Evolutionary conservation across 768 basidiomycete genomes (phyloP), one percentile per base, ranked within the genome.

Genomic region (Cyclocybe aegerita): DNA sequence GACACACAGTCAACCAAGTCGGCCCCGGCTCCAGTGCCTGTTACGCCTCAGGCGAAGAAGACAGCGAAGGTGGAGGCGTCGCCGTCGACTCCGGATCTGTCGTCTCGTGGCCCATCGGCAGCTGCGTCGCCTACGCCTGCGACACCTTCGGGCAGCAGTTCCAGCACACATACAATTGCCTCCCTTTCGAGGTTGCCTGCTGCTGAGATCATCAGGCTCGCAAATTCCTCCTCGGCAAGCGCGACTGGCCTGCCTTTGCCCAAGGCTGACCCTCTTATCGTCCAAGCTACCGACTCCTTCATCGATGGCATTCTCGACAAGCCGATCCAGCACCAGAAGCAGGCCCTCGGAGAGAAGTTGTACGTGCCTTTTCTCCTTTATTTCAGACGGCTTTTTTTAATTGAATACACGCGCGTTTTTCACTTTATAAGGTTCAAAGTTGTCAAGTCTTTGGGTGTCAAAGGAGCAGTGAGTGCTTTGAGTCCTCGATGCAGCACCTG

Each of bases 401-500:
- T 34, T 45, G 4, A 46, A 5, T 15, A 16, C 10, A 12, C 30
- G 41, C 23, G 37, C 17, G 33, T 46, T 15, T 16, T 31, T 50
- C 39, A 40, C 38, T 33, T 36, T 35, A 11, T 38, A 46, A 78
- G 76, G 44, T 74, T 76, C 70, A 79, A 77, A 65, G 73, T 74
- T 67, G 59, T 91, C 72, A 93, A 92, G 66, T 81, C 85, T 7
- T 85, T 88, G 60, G 90, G 92, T 17, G 78, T 97, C 61, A 93
- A 90, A 63, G 78, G 79, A 39, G 87, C 90, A 50, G 88, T 89
- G 61, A 57, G 83, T 78, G 11, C 35, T 54, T 41, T 30, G 52
- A 17, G 11, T 5, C 30, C 9, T 35, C 49, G 41, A 33, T 31
- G 9, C 10, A 11, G 16, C 9, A 29, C 32, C 14, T 56, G 6